Evolutionary conservation across 352 stramenopile genomes (phyloP).

Genomic region (Pythium insidiosum): DNA sequence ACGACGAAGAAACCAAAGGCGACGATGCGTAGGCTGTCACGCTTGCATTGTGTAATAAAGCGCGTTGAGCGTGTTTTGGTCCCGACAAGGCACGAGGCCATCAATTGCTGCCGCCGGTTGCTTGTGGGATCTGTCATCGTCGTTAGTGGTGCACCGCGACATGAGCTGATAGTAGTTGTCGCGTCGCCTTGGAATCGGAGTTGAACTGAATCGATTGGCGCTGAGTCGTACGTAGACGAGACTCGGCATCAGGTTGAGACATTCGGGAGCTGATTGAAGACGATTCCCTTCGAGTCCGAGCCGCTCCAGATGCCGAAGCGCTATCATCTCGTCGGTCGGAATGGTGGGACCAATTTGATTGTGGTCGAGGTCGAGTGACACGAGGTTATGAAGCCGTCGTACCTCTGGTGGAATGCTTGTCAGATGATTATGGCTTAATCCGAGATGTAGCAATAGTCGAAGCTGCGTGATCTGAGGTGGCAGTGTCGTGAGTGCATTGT

Average conservation of each 20-base stretch:
- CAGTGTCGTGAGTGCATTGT: slow-evolving; percentile 41
- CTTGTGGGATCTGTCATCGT: too few relatives aligned
- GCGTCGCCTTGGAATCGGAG: slow-evolving; percentile 20
- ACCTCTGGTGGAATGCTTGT: slow-evolving; percentile 31
- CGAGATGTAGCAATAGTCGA: slow-evolving; percentile 41
- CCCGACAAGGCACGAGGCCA: slow-evolving; percentile 11
- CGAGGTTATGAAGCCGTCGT: slow-evolving; percentile 41
- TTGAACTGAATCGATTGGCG: slow-evolving; percentile 19
- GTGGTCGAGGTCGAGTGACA: slow-evolving; percentile 60
- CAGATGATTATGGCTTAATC: slow-evolving; percentile 52
- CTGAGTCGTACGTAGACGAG: slow-evolving; percentile 40
- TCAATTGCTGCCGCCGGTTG: background rate
- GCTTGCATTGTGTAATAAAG: too few relatives aligned
- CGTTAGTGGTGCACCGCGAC: too few relatives aligned
- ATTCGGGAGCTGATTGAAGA: slow-evolving; percentile 14
- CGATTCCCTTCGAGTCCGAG: slow-evolving; percentile 58
- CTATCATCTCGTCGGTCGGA: slow-evolving; percentile 29
- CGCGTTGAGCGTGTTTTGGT: slow-evolving; percentile 17
- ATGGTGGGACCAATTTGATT: slow-evolving; percentile 37
- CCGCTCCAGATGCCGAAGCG: slow-evolving; percentile 37
- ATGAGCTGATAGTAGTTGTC: slow-evolving; percentile 47
- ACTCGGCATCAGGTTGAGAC: slow-evolving; percentile 21
- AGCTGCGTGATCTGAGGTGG: slow-evolving; percentile 40
- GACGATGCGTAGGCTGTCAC: too few relatives aligned
- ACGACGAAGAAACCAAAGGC: too few relatives aligned